A percentile compares a stretch with the other conserved stretches of the same genome.
Evolutionary conservation across 352 stramenopile species (phyloP).

Genomic region (Globisporangium canariense): DNA sequence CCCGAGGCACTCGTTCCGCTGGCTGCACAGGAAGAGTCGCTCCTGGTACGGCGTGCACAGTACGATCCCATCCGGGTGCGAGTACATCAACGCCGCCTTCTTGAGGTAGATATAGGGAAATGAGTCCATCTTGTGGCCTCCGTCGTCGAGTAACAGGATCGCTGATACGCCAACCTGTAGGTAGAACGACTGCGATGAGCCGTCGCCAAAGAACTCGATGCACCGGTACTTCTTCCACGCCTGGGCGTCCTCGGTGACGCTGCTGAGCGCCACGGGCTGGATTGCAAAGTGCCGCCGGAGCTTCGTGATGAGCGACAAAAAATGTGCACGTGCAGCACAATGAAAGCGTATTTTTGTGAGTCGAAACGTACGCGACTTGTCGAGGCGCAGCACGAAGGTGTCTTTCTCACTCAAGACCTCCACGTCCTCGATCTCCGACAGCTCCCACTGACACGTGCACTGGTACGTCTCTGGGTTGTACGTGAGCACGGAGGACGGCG

Average conservation of each 20-base stretch:
- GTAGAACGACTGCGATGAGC: conserved; percentile 46
- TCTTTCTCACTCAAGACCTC: conserved; percentile 35
- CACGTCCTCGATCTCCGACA: conserved; percentile 54
- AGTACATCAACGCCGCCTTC: conserved; percentile 32
- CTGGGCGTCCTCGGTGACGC: neutral
- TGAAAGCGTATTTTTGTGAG: conserved; percentile 51
- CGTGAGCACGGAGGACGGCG: conserved; percentile 42
- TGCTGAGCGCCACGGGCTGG: conserved; percentile 30
- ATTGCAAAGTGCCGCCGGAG: conserved; percentile 43
- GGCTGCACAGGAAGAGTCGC: conserved; percentile 60
- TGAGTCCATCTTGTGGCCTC: conserved; percentile 33
- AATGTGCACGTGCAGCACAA: conserved; percentile 48
- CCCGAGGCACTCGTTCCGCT: conserved; percentile 55
- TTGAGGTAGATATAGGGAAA: conserved; percentile 62
- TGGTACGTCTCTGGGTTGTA: conserved; percentile 68
- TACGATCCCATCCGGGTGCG: conserved; percentile 55
- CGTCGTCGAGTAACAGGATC: conserved; percentile 54
- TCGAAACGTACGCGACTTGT: conserved; percentile 54
- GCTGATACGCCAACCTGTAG: conserved; percentile 48
- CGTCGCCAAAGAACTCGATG: conserved; percentile 67
- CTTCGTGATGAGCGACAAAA: conserved; percentile 49
- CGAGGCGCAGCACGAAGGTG: conserved; percentile 58
- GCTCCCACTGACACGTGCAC: conserved; percentile 71
- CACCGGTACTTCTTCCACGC: conserved; percentile 45
- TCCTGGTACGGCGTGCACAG: conserved; percentile 61